phyloP scores from a whole-genome alignment of 2,329 filamentous ascomycete species.

The Pochonia chlamydosporia region DNA sequence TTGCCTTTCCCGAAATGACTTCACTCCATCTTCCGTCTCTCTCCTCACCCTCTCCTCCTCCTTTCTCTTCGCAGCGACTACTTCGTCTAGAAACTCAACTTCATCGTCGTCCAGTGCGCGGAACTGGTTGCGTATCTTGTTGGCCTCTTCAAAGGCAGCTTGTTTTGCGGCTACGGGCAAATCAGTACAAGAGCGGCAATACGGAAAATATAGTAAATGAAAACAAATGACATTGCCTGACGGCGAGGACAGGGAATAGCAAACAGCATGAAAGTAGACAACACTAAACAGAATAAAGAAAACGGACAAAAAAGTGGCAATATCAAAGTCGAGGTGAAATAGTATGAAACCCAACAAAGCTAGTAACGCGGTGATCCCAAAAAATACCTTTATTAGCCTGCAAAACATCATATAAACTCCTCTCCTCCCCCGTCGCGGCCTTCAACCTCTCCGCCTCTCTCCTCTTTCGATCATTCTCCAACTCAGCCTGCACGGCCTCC shows the following conservation, averaged over 20 bases:
- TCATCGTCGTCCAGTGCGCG: slow-evolving; percentile 73
- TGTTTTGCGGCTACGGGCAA: slow-evolving; percentile 62
- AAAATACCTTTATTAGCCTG: slow-evolving; percentile 74
- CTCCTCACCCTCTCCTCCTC: slow-evolving; percentile 49
- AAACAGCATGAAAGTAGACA: not conserved
- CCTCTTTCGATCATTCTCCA: slow-evolving; percentile 53
- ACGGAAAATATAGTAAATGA: not conserved
- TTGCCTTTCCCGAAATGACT: slow-evolving; percentile 49
- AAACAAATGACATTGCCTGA: too few species aligned
- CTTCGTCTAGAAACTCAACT: slow-evolving; percentile 64
- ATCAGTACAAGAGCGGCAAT: not conserved
- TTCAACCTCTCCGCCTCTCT: slow-evolving; percentile 45
- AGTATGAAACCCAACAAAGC: too few species aligned
- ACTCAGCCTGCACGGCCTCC: slow-evolving; percentile 57
- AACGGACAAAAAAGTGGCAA: not conserved
- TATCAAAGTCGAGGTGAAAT: slow-evolving; percentile 1
- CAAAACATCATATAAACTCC: slow-evolving; percentile 66
- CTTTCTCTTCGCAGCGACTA: slow-evolving; percentile 40
- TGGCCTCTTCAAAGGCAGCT: slow-evolving; percentile 72
- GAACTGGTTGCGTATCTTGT: slow-evolving; percentile 69
- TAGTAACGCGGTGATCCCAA: too few species aligned
- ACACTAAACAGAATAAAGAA: not conserved
- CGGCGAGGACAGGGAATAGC: too few species aligned
- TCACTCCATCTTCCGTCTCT: slow-evolving; percentile 53
- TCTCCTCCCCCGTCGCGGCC: slow-evolving; percentile 41